phyloP scores from a whole-genome alignment of 805 yeast species.

The Starmerella kuoi region DNA sequence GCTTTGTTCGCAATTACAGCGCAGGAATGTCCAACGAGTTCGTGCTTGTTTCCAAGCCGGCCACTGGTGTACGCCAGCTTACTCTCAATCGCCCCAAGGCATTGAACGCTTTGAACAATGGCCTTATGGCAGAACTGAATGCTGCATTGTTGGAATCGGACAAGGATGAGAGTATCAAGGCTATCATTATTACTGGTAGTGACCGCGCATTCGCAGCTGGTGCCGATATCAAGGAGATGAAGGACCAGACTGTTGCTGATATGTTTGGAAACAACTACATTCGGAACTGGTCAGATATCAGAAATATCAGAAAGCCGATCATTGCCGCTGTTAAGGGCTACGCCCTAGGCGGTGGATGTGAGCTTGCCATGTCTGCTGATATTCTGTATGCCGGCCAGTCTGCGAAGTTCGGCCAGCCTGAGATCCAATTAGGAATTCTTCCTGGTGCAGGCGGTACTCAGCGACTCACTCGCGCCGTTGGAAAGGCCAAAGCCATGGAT shows the following conservation, averaged over 20 bases:
- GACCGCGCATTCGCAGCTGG: slow-evolving; percentile 44
- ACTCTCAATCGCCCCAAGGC: slow-evolving; percentile 37
- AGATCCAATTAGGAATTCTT: slow-evolving; percentile 40
- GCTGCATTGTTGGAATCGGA: slow-evolving; percentile 31
- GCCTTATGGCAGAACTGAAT: slow-evolving; percentile 31
- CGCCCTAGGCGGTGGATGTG: slow-evolving; percentile 48
- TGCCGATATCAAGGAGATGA: slow-evolving; percentile 45
- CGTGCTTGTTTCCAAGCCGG: slow-evolving; percentile 32
- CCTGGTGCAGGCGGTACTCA: slow-evolving; percentile 47
- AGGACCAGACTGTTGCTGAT: slow-evolving; percentile 30
- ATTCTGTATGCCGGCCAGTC: slow-evolving; percentile 39
- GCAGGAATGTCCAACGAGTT: slow-evolving; percentile 28
- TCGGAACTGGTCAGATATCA: slow-evolving; percentile 33
- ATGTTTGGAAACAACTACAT: slow-evolving; percentile 31
- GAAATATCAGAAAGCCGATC: slow-evolving; percentile 35
- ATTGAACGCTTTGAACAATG: slow-evolving; percentile 33
- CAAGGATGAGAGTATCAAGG: slow-evolving; percentile 32
- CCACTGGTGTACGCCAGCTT: slow-evolving; percentile 32
- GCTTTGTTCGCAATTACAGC: slow-evolving; percentile 14
- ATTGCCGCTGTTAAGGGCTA: slow-evolving; percentile 45
- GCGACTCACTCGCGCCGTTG: slow-evolving; percentile 37
- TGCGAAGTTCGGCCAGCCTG: slow-evolving; percentile 45
- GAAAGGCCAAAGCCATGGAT: slow-evolving; percentile 42
- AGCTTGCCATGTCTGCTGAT: slow-evolving; percentile 43
- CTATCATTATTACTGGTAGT: slow-evolving; percentile 39